A percentile compares a stretch with the other conserved stretches of the same genome.
Evolutionary conservation across 192 early-diverging fungal species (phyloP).

Genomic region (Spinellus fusiger): DNA sequence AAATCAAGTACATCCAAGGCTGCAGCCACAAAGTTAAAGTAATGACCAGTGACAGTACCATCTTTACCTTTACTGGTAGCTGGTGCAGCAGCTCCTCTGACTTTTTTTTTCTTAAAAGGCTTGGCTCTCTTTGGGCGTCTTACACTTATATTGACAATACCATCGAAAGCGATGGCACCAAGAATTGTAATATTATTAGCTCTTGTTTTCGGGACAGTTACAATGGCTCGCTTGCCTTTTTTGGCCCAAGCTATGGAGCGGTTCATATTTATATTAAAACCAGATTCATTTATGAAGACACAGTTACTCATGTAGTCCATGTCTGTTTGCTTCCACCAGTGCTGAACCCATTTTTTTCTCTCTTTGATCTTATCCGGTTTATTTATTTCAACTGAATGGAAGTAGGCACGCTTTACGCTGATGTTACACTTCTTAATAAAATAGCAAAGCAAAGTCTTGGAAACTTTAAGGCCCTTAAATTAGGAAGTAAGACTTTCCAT

Average conservation of each 20-base stretch:
- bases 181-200: not conserved
- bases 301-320: conserved; percentile 9
- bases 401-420: not conserved
- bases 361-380: not conserved
- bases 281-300: conserved; percentile 1
- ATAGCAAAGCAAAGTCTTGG: not conserved
- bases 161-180: not conserved
- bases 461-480: conserved; percentile 1
- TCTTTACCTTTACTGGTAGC: not conserved
- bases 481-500: not conserved
- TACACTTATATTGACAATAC: conserved; percentile 1
- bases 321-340: conserved; percentile 3
- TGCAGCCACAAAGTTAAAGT: not conserved
- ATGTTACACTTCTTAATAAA: conserved; percentile 1
- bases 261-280: conserved; percentile 5
- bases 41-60: conserved; percentile 6
- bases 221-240: not conserved
- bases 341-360: not conserved
- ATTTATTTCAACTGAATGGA: conserved; percentile 1
- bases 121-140: conserved; percentile 3
- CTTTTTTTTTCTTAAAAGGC: conserved; percentile 3
- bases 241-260: conserved; percentile 2
- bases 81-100: not conserved
- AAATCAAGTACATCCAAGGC: conserved; percentile 8
- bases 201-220: not conserved